Evolutionary conservation across 441 rosid genomes (phyloP).

Genomic region (Croton laevigatus): DNA sequence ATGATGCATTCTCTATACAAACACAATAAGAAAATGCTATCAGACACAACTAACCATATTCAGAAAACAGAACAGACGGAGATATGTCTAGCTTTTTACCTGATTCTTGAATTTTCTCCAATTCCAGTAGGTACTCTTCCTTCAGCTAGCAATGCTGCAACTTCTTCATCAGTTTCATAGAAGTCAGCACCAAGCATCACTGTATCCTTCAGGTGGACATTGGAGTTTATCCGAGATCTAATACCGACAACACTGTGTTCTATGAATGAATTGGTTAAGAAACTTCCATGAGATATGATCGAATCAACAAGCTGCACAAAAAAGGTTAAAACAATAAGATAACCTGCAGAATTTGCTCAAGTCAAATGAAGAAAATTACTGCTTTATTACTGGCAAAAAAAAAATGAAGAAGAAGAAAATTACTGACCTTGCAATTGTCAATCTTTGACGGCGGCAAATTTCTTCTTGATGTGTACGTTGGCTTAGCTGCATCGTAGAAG

Average conservation of each 20-base stretch:
- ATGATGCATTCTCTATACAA: slow-evolving; percentile 79
- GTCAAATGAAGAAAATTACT: neutral
- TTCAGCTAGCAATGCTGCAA: slow-evolving; percentile 56
- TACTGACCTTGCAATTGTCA: slow-evolving; percentile 67
- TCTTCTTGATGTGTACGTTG: slow-evolving; percentile 88
- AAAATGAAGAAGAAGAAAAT: neutral
- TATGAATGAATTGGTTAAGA: slow-evolving; percentile 56
- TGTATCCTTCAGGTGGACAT: slow-evolving; percentile 82
- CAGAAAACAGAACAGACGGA: neutral
- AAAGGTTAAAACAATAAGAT: neutral
- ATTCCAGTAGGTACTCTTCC: slow-evolving; percentile 76
- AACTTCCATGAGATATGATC: slow-evolving; percentile 87
- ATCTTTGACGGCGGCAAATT: slow-evolving; percentile 82
- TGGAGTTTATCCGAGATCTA: slow-evolving; percentile 67
- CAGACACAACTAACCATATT: neutral
- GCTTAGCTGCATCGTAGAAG: slow-evolving; percentile 87
- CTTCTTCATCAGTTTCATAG: slow-evolving; percentile 82
- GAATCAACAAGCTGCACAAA: slow-evolving; percentile 71
- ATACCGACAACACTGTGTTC: slow-evolving; percentile 89
- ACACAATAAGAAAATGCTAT: neutral
- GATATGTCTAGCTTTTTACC: slow-evolving; percentile 34
- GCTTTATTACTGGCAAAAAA: no score
- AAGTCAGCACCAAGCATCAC: slow-evolving; percentile 94
- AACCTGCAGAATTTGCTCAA: neutral
- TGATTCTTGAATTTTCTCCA: slow-evolving; percentile 82